Evolutionary conservation across 2,329 filamentous ascomycete genomes (phyloP), one percentile per base, ranked within the genome.

Genomic region (Aureobasidium sp.): DNA sequence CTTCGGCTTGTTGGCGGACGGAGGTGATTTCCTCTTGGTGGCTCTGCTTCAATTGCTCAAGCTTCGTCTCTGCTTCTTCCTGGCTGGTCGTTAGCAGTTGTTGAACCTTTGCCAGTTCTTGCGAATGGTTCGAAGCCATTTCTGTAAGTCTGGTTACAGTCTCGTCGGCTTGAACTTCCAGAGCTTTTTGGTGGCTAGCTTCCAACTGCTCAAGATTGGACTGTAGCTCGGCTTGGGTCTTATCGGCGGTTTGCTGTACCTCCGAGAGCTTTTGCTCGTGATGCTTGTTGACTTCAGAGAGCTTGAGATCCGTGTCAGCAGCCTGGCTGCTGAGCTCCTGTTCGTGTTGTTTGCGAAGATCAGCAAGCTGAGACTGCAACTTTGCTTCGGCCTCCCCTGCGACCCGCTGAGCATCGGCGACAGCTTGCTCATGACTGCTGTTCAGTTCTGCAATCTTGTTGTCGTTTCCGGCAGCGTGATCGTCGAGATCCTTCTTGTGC

Each of bases 1-100:
- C 42, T 36, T 39, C 52, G 14, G 55, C 27, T 25, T 58, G 11
- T 41, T 61, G 53, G 5, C 61, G 55, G 56, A 55, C 53, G 25
- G 61, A 45, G 11, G 27, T 11, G 31, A 58, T 42, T 7, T 64
- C 61, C 31, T 56, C 36, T 52, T 63, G 47, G 29, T 64, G 61
- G 25, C n/a, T 53, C 25, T 61, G 27, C 11, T 31, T 49, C n/a
- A 62, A 25, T 25, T 61, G 45, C 41, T 57, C 25, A n/a, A 64
- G 34, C 44, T 61, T 60, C 25, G 9, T 48, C 12, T 64, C 62
- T 60, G 57, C 44, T 51, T 60, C 57, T 60, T 42, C 57, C 57
- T 60, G 57, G 25, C 25, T 60, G 45, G 55, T 39, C 20, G 55
- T 59, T 48, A 59, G 55, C 44, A 59, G 41, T 48, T 59, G 41